These are phyloP conservation scores for Saturnispora diversa DNA, from an alignment of 805 yeast species.

Conservation along the genomic window DNA sequence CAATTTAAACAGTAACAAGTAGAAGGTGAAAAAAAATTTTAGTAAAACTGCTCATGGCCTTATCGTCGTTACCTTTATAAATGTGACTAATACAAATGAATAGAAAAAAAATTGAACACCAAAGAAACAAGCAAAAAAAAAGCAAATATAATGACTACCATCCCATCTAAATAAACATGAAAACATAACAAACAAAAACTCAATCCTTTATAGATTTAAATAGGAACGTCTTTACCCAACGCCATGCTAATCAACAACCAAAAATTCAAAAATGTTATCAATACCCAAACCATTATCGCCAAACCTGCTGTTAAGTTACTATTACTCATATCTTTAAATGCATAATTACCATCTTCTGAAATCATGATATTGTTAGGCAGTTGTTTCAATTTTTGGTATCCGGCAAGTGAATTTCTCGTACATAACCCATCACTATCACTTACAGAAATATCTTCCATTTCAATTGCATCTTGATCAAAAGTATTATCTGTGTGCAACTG, in stretches of 20 bases:
- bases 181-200: not conserved
- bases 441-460: not conserved
- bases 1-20: not conserved
- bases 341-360: slow-evolving; percentile 7
- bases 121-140: not conserved
- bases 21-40: not conserved
- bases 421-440: not conserved
- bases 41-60: slow-evolving; percentile 1
- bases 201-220: slow-evolving; percentile 5
- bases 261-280: slow-evolving; percentile 62
- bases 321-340: slow-evolving; percentile 61
- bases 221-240: slow-evolving; percentile 28
- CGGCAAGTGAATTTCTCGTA: not conserved
- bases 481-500: slow-evolving; percentile 12
- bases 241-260: slow-evolving; percentile 46
- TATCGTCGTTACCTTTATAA: no score
- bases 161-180: not conserved
- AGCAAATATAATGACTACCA: not conserved
- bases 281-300: slow-evolving; percentile 60
- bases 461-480: slow-evolving; percentile 9
- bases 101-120: slow-evolving; percentile 1
- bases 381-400: not conserved
- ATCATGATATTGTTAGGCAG: slow-evolving; percentile 3
- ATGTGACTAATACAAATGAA: no score
- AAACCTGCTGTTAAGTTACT: slow-evolving; percentile 43